Conservation (phyloP, 2,329 filamentous ascomycete genomes). For the Eurotiales sp. region DNA sequence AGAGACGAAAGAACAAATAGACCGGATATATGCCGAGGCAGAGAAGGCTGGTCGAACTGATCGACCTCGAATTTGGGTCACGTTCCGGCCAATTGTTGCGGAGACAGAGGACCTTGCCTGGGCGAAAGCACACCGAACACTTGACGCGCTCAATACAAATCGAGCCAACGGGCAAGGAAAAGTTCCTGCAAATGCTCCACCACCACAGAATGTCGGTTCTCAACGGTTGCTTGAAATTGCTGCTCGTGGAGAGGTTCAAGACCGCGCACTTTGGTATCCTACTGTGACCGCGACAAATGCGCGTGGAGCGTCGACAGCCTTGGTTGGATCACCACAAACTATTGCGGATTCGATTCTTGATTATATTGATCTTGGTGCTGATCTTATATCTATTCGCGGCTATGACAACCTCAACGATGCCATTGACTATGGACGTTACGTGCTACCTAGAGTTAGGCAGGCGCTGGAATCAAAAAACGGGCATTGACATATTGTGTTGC, state of each 20-base stretch:
- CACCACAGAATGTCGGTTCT: constrained; percentile 58
- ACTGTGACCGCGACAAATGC: constrained; percentile 61
- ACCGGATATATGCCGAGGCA: constrained; percentile 57
- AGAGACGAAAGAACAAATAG: constrained; percentile 61
- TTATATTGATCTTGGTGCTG: constrained; percentile 55
- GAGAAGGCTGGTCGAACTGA: constrained; percentile 55
- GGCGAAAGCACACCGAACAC: constrained; percentile 56
- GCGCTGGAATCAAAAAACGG: not conserved
- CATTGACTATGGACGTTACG: constrained; percentile 56
- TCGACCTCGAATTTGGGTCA: constrained; percentile 60
- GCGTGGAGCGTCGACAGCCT: constrained; percentile 56
- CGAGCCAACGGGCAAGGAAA: constrained; percentile 34
- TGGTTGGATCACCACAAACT: constrained; percentile 55
- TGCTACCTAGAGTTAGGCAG: constrained; percentile 50
- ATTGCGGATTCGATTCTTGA: constrained; percentile 54
- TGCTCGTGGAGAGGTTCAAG: constrained; percentile 51
- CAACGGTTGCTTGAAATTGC: constrained; percentile 59
- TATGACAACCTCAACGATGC: constrained; percentile 61
- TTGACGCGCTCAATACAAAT: constrained; percentile 50
- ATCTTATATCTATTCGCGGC: constrained; percentile 58
- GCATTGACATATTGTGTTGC: too few species aligned
- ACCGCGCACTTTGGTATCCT: constrained; percentile 61
- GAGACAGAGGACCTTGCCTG: constrained; percentile 62
- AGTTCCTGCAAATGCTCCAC: constrained; percentile 26
- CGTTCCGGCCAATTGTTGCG: constrained; percentile 59